phyloP scores from a whole-genome alignment of 768 basidiomycete species.

The Calocybe gangraenosa region DNA sequence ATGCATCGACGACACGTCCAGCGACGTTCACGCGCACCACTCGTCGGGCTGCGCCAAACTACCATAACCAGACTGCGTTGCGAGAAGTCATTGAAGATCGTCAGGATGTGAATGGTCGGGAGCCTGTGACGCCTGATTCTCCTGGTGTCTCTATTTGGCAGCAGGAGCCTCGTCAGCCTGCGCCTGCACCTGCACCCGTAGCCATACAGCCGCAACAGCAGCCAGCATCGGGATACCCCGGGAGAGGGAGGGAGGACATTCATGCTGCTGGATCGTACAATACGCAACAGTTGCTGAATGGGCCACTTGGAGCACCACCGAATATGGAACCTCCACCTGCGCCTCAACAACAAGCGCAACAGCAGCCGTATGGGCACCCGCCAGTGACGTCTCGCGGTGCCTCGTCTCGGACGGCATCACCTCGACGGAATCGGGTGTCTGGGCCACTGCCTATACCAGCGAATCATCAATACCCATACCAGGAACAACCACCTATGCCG shows the following conservation, averaged over 20 bases:
- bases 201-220: neutral
- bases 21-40: slow-evolving; percentile 29
- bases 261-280: neutral
- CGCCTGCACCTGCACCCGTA: neutral
- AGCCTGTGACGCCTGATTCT: slow-evolving; percentile 43
- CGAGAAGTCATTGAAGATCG: slow-evolving; percentile 8
- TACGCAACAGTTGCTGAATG: slow-evolving; percentile 2
- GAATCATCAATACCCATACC: neutral
- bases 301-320: slow-evolving; percentile 35
- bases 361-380: slow-evolving; percentile 1
- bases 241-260: slow-evolving; percentile 17
- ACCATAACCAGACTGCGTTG: slow-evolving; percentile 4
- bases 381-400: neutral
- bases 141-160: slow-evolving; percentile 29
- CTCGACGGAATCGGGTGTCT: slow-evolving; percentile 8
- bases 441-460: slow-evolving; percentile 16
- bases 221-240: neutral
- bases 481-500: slow-evolving; percentile 16
- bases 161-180: slow-evolving; percentile 3
- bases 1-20: slow-evolving; percentile 19
- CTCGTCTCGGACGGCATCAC: neutral
- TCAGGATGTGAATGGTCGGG: slow-evolving; percentile 12
- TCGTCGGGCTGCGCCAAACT: slow-evolving; percentile 18
- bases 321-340: slow-evolving; percentile 11
- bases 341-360: slow-evolving; percentile 24